Conservation (phyloP, 2,329 filamentous ascomycete species). For the Alternaria viburni region DNA sequence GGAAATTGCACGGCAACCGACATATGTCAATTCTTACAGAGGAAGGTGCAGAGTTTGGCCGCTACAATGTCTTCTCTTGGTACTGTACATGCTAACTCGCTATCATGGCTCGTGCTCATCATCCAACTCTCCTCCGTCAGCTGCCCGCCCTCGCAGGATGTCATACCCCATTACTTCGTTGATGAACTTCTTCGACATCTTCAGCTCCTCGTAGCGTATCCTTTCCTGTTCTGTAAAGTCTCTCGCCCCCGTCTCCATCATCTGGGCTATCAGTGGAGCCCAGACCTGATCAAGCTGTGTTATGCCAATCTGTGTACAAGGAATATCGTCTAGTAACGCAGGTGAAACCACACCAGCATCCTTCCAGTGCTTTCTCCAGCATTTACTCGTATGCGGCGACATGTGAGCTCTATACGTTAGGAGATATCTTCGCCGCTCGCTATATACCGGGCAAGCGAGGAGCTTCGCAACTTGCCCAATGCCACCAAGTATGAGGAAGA, state of each 20-base stretch:
- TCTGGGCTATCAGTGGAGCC: constrained; percentile 39
- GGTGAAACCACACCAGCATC: constrained; percentile 44
- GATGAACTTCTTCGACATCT: constrained; percentile 38
- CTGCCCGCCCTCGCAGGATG: constrained; percentile 38
- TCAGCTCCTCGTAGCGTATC: constrained; percentile 36
- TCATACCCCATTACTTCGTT: constrained; percentile 48
- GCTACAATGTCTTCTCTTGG: constrained; percentile 1
- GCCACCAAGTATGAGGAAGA: constrained; percentile 45
- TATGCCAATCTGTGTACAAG: constrained; percentile 45
- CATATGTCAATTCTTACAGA: constrained; percentile 5
- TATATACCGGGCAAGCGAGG: constrained; percentile 40
- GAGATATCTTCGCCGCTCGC: constrained; percentile 39
- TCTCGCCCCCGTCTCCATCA: constrained; percentile 39
- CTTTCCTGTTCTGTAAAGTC: constrained; percentile 40
- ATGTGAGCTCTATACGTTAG: constrained; percentile 43
- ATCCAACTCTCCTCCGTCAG: constrained; percentile 33
- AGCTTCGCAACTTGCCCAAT: constrained; percentile 44
- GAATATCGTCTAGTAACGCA: constrained; percentile 44
- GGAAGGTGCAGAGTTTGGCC: constrained; percentile 3
- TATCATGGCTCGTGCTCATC: constrained; percentile 25
- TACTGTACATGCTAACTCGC: not conserved
- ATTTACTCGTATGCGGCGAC: constrained; percentile 44
- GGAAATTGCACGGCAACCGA: constrained; percentile 21
- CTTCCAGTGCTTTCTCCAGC: constrained; percentile 44
- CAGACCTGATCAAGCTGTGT: constrained; percentile 47